Conservation (phyloP, 1,284 basidiomycete species). For the Chiua sp. region DNA sequence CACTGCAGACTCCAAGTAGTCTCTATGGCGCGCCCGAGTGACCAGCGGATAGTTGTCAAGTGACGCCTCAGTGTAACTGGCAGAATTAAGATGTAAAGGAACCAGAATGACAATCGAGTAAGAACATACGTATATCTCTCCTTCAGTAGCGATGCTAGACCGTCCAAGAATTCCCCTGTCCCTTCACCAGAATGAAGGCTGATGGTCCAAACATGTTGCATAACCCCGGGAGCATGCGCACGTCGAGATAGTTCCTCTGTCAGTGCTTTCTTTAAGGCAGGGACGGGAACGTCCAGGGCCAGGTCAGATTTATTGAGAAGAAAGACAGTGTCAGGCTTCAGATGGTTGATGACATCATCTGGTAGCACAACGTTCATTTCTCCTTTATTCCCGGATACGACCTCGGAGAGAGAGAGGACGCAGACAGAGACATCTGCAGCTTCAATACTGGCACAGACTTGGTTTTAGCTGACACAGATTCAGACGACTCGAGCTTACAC, state of each 20-base stretch:
- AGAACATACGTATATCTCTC: constrained; percentile 49
- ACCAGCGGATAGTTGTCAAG: constrained; percentile 57
- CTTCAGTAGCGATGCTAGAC: constrained; percentile 59
- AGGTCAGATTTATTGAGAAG: constrained; percentile 81
- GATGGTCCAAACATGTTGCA: constrained; percentile 51
- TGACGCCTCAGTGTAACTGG: constrained; percentile 29
- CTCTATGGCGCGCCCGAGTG: constrained; percentile 80
- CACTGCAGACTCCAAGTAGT: constrained; percentile 71
- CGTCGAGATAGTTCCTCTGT: constrained; percentile 11
- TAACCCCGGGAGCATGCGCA: neutral
- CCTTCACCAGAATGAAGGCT: constrained; percentile 71
- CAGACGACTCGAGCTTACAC: constrained; percentile 51
- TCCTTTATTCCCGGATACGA: constrained; percentile 31
- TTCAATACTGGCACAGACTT: constrained; percentile 53
- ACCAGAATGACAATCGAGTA: neutral
- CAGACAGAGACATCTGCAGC: constrained; percentile 77
- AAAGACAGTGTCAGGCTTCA: constrained; percentile 63
- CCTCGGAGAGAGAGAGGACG: constrained; percentile 71
- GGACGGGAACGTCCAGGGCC: constrained; percentile 22
- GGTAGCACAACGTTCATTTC: constrained; percentile 47
- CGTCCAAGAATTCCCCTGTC: constrained; percentile 59
- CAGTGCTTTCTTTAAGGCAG: constrained; percentile 12
- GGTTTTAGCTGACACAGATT: constrained; percentile 7
- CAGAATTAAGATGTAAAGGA: neutral
- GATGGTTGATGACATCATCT: constrained; percentile 47